These are phyloP conservation scores for Saprolegnia diclina DNA, from an alignment of 352 stramenopile genomes.

Conservation along the genomic window DNA sequence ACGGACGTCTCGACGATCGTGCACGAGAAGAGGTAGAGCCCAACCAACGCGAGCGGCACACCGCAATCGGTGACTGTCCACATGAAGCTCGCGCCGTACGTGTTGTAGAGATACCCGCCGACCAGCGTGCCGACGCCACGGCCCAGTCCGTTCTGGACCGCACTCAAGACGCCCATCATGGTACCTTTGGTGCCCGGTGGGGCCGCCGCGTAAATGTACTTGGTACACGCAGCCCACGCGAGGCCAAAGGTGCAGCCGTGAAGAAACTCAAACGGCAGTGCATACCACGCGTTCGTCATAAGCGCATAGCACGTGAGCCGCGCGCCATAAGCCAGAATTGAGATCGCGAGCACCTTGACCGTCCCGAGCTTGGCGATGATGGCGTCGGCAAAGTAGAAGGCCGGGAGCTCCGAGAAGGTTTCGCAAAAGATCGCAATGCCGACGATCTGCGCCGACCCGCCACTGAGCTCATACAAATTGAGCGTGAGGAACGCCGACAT, in stretches of 20 bases:
- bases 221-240: slow-evolving; percentile 71
- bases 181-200: slow-evolving; percentile 57
- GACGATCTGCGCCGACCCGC: slow-evolving; percentile 52
- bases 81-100: slow-evolving; percentile 51
- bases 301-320: slow-evolving; percentile 60
- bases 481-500: slow-evolving; percentile 72
- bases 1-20: neutral
- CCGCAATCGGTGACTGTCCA: slow-evolving; percentile 34
- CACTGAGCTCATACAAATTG: slow-evolving; percentile 64
- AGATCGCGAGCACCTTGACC: slow-evolving; percentile 44
- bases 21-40: slow-evolving; percentile 28
- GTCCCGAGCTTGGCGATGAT: slow-evolving; percentile 59
- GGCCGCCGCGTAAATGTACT: slow-evolving; percentile 68
- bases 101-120: slow-evolving; percentile 66
- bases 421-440: slow-evolving; percentile 61
- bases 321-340: slow-evolving; percentile 48
- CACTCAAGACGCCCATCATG: slow-evolving; percentile 60
- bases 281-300: slow-evolving; percentile 55
- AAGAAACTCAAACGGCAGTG: slow-evolving; percentile 54
- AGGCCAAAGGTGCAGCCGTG: slow-evolving; percentile 67
- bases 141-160: slow-evolving; percentile 62
- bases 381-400: slow-evolving; percentile 68
- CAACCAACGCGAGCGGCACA: slow-evolving; percentile 26
- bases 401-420: slow-evolving; percentile 61
- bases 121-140: slow-evolving; percentile 53